These are phyloP conservation scores for Dictyophora rubrovolvata DNA, from an alignment of 768 basidiomycete genomes.

Conservation along the genomic window DNA sequence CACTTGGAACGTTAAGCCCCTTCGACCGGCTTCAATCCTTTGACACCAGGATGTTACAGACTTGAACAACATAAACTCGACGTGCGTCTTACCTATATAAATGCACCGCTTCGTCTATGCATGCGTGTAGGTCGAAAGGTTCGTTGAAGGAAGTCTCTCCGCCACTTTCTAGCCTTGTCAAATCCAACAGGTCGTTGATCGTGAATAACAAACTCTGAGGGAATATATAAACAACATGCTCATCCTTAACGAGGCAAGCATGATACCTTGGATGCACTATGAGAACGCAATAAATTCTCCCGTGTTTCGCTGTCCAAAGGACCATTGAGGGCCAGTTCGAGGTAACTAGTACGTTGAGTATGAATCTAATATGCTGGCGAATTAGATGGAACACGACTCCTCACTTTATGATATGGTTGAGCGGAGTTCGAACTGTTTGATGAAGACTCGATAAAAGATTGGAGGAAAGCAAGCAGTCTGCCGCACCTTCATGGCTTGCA, in stretches of 20 bases:
- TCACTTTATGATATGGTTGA: constrained; percentile 79
- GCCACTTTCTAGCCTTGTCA: constrained; percentile 68
- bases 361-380: neutral
- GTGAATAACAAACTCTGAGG: constrained; percentile 61
- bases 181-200: constrained; percentile 74
- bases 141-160: constrained; percentile 68
- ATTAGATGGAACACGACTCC: constrained; percentile 15
- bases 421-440: constrained; percentile 52
- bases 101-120: constrained; percentile 51
- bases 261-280: constrained; percentile 62
- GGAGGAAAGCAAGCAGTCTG: neutral
- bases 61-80: neutral
- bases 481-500: constrained; percentile 68
- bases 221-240: neutral
- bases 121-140: constrained; percentile 54
- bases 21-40: constrained; percentile 51
- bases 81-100: constrained; percentile 33
- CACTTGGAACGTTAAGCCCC: constrained; percentile 48
- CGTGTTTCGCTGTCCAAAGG: constrained; percentile 63
- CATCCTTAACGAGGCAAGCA: neutral
- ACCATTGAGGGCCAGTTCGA: constrained; percentile 73
- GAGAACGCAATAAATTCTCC: constrained; percentile 60
- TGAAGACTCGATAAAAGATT: neutral
- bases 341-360: constrained; percentile 36
- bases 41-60: neutral